These are phyloP conservation scores for Mikania micrantha DNA, from an alignment of 129 eudicot genomes.

Conservation along the genomic window DNA sequence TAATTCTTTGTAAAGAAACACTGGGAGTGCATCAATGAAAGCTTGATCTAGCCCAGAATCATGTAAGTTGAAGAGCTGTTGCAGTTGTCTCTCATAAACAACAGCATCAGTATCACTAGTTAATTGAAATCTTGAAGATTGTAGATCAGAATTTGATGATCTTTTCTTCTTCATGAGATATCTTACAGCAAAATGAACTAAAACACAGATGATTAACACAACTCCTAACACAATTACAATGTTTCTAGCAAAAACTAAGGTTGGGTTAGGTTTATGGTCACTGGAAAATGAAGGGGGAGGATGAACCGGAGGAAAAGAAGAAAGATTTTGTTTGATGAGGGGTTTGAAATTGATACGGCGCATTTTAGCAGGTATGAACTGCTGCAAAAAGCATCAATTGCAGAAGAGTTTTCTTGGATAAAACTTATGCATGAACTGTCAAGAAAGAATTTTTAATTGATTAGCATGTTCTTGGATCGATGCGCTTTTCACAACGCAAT, in stretches of 20 bases:
- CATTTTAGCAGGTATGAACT: constrained; percentile 23
- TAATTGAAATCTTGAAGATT: constrained; percentile 53
- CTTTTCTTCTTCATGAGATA: constrained; percentile 44
- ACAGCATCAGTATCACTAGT: constrained; percentile 20
- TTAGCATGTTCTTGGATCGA: constrained; percentile 25
- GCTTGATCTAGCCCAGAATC: constrained; percentile 90
- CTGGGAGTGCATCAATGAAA: constrained; percentile 80
- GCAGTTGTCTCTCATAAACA: constrained; percentile 67
- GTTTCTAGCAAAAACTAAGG: constrained; percentile 34
- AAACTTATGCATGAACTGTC: constrained; percentile 5
- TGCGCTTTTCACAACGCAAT: constrained; percentile 12
- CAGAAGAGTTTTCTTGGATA: neutral
- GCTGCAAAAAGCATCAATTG: constrained; percentile 18
- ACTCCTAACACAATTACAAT: constrained; percentile 52
- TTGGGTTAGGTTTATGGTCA: constrained; percentile 44
- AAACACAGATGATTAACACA: constrained; percentile 49
- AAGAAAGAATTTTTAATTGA: constrained; percentile 21
- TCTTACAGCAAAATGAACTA: constrained; percentile 56
- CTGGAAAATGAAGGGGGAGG: constrained; percentile 23
- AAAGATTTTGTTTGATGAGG: constrained; percentile 25
- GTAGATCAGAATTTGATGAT: constrained; percentile 28
- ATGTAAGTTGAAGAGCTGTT: constrained; percentile 71
- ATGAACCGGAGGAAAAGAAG: constrained; percentile 28
- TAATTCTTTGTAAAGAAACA: constrained; percentile 72
- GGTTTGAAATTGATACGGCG: constrained; percentile 18